Percentiles rank a stretch among this genome's conserved stretches.
phyloP scores from a whole-genome alignment of 768 basidiomycete species.

The Glaciozyma martinii region DNA sequence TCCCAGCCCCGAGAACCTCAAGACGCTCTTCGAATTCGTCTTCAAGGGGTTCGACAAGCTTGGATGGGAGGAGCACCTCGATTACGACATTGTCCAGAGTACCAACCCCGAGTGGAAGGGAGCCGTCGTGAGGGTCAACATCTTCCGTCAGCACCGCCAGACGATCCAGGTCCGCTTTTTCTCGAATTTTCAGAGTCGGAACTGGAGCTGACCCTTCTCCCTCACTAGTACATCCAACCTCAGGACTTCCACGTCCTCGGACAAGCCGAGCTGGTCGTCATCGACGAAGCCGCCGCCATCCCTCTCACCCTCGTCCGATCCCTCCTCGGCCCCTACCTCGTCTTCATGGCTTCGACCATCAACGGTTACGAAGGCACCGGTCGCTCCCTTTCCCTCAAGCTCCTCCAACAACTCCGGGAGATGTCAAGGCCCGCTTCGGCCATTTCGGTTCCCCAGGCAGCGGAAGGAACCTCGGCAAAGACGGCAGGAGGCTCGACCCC shows the following conservation, averaged over 20 bases:
- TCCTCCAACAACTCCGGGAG: conserved; percentile 92
- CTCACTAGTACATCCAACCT: conserved; percentile 82
- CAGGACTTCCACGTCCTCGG: conserved; percentile 96
- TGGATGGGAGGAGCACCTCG: conserved; percentile 93
- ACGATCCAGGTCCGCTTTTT: conserved; percentile 69
- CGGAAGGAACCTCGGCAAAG: neutral
- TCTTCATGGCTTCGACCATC: conserved; percentile 98
- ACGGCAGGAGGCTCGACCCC: conserved; percentile 42
- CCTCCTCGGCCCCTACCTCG: conserved; percentile 86
- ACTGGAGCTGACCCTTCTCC: neutral
- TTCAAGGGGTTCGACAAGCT: conserved; percentile 92
- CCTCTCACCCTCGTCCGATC: conserved; percentile 90
- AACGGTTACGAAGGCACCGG: conserved; percentile 99
- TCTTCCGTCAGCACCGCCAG: conserved; percentile 86
- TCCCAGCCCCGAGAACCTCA: conserved; percentile 94
- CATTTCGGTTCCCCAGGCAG: conserved; percentile 7
- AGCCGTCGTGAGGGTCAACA: conserved; percentile 88
- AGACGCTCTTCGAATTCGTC: conserved; percentile 93
- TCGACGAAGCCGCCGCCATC: conserved; percentile 97
- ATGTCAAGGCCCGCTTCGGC: conserved; percentile 66
- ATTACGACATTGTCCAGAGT: conserved; percentile 94
- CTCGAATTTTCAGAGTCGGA: neutral
- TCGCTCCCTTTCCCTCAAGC: conserved; percentile 93
- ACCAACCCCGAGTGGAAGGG: conserved; percentile 91
- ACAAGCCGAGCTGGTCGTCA: conserved; percentile 92